Conservation (phyloP, 257 asterid genomes). For the Nicotiana paniculata region DNA sequence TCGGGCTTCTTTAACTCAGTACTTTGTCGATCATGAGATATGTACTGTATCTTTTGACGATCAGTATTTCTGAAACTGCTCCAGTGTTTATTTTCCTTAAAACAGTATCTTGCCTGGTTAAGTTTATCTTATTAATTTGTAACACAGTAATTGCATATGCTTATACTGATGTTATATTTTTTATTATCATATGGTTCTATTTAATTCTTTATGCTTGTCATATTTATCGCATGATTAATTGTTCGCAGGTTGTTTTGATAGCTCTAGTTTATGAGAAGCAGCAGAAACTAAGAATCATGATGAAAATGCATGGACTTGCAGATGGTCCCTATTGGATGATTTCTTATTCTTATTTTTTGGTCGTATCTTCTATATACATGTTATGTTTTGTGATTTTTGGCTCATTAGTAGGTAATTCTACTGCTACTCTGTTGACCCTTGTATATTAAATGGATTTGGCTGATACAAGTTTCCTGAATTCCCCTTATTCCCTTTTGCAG, state of each 20-base stretch:
- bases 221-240: slow-evolving; percentile 12
- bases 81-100: background rate
- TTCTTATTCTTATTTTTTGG: slow-evolving; percentile 83
- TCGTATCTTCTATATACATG: slow-evolving; percentile 66
- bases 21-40: background rate
- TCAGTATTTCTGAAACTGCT: background rate
- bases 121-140: background rate
- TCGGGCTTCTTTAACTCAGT: background rate
- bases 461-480: slow-evolving; percentile 4
- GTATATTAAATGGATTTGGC: slow-evolving; percentile 4
- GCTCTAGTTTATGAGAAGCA: slow-evolving; percentile 86
- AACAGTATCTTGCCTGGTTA: background rate
- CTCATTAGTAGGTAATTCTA: slow-evolving; percentile 56
- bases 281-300: slow-evolving; percentile 82
- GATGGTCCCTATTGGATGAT: slow-evolving; percentile 99
- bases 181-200: background rate
- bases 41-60: background rate
- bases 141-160: background rate
- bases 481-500: slow-evolving; percentile 39
- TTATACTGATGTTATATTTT: background rate
- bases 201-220: background rate
- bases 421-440: slow-evolving; percentile 6
- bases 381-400: slow-evolving; percentile 84
- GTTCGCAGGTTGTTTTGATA: slow-evolving; percentile 62
- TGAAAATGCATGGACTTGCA: slow-evolving; percentile 99